Evolutionary conservation across 352 stramenopile species (phyloP).

Genomic region (Plasmopara halstedii): DNA sequence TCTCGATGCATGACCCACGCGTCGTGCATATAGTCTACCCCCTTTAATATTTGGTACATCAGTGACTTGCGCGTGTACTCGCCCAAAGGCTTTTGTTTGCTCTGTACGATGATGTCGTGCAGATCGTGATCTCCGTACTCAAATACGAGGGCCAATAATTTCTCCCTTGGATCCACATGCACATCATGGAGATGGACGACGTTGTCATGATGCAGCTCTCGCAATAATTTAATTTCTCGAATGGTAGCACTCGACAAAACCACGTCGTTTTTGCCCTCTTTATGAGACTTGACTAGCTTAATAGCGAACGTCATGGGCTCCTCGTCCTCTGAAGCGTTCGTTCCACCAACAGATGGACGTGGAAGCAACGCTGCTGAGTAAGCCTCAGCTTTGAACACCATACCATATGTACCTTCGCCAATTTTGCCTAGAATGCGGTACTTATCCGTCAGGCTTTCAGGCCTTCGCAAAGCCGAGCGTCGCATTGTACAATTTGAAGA

Average conservation of each 20-base stretch:
- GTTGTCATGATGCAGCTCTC: conserved; percentile 84
- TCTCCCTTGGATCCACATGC: conserved; percentile 76
- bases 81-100: conserved; percentile 81
- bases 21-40: conserved; percentile 91
- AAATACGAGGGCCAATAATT: conserved; percentile 81
- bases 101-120: conserved; percentile 85
- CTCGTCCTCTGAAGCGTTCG: conserved; percentile 38
- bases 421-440: conserved; percentile 85
- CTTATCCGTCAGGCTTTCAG: conserved; percentile 70
- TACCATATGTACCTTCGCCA: conserved; percentile 83
- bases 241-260: conserved; percentile 82
- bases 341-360: conserved; percentile 8
- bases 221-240: conserved; percentile 87
- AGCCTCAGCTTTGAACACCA: conserved; percentile 85
- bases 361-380: conserved; percentile 40
- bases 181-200: conserved; percentile 83
- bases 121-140: conserved; percentile 88
- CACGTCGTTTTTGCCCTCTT: conserved; percentile 86
- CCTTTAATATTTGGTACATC: conserved; percentile 90
- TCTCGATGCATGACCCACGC: conserved; percentile 91
- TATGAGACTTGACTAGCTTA: conserved; percentile 87
- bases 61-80: conserved; percentile 91
- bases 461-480: conserved; percentile 46
- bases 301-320: conserved; percentile 82
- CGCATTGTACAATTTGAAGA: conserved; percentile 29